Evolutionary conservation across 192 early-diverging fungal species (phyloP).

Genomic region (Podila epicladia): DNA sequence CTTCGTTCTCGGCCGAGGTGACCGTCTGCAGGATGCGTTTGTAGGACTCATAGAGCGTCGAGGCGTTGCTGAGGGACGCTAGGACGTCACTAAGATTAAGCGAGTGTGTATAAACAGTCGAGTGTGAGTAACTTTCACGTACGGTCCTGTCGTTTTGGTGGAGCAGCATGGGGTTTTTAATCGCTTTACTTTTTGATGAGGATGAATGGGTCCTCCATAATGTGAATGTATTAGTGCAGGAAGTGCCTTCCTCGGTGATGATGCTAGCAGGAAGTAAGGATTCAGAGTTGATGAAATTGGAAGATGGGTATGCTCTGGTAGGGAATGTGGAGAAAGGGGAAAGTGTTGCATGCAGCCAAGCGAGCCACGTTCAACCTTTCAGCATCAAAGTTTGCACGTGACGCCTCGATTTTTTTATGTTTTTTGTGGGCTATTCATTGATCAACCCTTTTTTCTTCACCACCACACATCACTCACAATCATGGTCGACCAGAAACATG

Average conservation of each 20-base stretch:
- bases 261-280: neutral
- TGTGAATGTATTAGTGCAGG: neutral
- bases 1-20: constrained; percentile 61
- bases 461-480: neutral
- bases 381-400: too few species aligned
- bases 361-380: too few species aligned
- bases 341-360: too few species aligned
- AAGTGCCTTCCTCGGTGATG: neutral
- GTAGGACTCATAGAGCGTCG: constrained; percentile 59
- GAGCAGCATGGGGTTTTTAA: neutral
- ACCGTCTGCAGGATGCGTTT: constrained; percentile 66
- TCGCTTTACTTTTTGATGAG: constrained; percentile 48
- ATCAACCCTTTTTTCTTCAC: neutral
- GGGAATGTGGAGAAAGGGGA: too few species aligned
- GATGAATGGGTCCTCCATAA: constrained; percentile 51
- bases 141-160: too few species aligned
- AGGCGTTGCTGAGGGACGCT: constrained; percentile 50
- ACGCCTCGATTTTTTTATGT: neutral
- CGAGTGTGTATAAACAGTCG: neutral
- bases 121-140: neutral
- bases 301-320: too few species aligned
- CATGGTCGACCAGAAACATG: constrained; percentile 21
- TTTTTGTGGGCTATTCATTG: neutral
- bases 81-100: constrained; percentile 54
- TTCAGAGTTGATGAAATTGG: neutral